Base-by-base conservation (phyloP, 225 moss, liverwort and hornwort species). In the Thuidium tamariscinum region DNA sequence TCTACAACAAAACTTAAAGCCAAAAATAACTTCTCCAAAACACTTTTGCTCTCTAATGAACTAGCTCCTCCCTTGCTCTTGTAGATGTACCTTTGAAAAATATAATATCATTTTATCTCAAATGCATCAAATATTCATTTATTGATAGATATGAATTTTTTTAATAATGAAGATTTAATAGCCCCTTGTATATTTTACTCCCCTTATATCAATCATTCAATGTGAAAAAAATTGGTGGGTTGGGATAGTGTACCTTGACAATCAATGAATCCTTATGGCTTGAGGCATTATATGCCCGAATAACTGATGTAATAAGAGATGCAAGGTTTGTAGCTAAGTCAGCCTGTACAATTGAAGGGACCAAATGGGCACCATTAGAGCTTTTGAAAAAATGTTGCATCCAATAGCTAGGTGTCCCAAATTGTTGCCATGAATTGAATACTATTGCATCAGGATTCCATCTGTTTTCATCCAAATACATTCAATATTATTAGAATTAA, bases 401-500 rank as follows among this genome's bases (percentile, higher is more conserved):
- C 97, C 97, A 98, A 34, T 96, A 98, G 82, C 98, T 96, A 5
- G 98, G 98, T 1, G 98, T 98, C 41, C 98, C 98, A 85, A 94
- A 98, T 54, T 92, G 88, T 86, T 90, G 92, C 94, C 94, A 96
- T 11, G 95, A 91, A 66, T 98, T 92, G 88, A 97, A 97, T 10
- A 98, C 97, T 79, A 98, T 98, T n/a, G 98, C 97, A 87, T 97
- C 95, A 0, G 98, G 98, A 59, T 94, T 97, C 98, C 98, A 98
- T 77, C 95, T 97, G 79, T 51, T 44, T 59, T 18, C 59, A 46
- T 34, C 4, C 60, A 9, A 59, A 23, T 34, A 15, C 14, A 0
- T 12, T 26, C 16, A 66, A 48, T 80, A 25, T 3, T 9, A 13
- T 13, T 5, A 11, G 1, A 39, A 0, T 26, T 7, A 2, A 21